phyloP scores from a whole-genome alignment of 2,329 filamentous ascomycete species.

The Aschersonia sp. region DNA sequence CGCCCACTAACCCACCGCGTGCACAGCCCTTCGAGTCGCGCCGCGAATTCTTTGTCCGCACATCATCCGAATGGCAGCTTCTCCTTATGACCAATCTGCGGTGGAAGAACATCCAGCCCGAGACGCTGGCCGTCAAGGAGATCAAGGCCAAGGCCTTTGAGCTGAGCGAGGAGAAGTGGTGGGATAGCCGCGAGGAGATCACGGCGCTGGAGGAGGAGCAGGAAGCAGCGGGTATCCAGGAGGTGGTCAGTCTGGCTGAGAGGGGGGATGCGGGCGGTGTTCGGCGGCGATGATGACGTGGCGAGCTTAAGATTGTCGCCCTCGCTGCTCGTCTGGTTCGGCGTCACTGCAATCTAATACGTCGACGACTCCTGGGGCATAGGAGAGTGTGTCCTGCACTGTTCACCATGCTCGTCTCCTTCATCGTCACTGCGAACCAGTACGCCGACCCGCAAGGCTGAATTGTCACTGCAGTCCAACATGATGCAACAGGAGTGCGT shows the following conservation, averaged over 20 bases:
- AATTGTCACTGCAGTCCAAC: no score
- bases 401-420: no score
- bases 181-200: slow-evolving; percentile 93
- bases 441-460: no score
- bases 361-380: no score
- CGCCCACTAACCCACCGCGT: neutral
- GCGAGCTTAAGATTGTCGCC: slow-evolving; percentile 3
- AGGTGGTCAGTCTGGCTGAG: slow-evolving; percentile 80
- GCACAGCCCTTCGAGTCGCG: slow-evolving; percentile 75
- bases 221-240: slow-evolving; percentile 86
- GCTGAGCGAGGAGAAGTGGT: slow-evolving; percentile 93
- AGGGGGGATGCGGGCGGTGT: slow-evolving; percentile 38
- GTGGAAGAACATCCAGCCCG: slow-evolving; percentile 51
- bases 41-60: slow-evolving; percentile 83
- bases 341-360: no score
- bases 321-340: no score
- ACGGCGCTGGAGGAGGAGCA: slow-evolving; percentile 87
- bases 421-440: no score
- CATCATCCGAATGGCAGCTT: slow-evolving; percentile 82
- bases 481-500: no score
- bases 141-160: slow-evolving; percentile 84
- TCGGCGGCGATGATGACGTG: slow-evolving; percentile 17
- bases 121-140: slow-evolving; percentile 70
- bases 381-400: no score
- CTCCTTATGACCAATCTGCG: slow-evolving; percentile 63